phyloP scores from a whole-genome alignment of 2,329 filamentous ascomycete genomes.

The Fusarium globosum region DNA sequence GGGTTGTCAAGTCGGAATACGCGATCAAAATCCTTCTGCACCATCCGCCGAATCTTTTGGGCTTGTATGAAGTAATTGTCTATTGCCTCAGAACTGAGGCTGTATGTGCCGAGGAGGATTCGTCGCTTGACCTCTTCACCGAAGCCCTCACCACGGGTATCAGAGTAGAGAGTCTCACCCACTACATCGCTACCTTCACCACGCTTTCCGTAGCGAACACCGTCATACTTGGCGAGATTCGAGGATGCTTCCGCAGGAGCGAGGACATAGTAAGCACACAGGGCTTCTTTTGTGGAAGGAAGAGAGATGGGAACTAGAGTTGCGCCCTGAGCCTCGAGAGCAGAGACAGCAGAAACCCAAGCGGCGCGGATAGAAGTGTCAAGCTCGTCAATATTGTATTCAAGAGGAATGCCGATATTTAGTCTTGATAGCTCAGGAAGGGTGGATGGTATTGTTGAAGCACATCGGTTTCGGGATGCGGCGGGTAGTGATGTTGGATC shows the following conservation, averaged over 20 bases:
- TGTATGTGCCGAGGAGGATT: slow-evolving; percentile 90
- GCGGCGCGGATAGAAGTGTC: slow-evolving; percentile 73
- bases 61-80: slow-evolving; percentile 98
- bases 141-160: slow-evolving; percentile 78
- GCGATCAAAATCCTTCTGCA: slow-evolving; percentile 86
- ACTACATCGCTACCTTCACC: slow-evolving; percentile 63
- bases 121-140: slow-evolving; percentile 87
- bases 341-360: slow-evolving; percentile 73
- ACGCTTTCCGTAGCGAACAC: slow-evolving; percentile 86
- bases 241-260: slow-evolving; percentile 95
- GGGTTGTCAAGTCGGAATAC: slow-evolving; percentile 79
- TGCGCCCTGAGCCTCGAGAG: slow-evolving; percentile 73
- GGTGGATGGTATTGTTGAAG: slow-evolving; percentile 41
- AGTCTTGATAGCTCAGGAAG: slow-evolving; percentile 49
- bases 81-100: slow-evolving; percentile 87
- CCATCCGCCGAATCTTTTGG: slow-evolving; percentile 84
- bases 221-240: slow-evolving; percentile 96
- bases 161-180: slow-evolving; percentile 77
- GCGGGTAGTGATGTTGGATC: slow-evolving; percentile 80
- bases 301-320: slow-evolving; percentile 81
- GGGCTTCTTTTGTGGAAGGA: slow-evolving; percentile 83
- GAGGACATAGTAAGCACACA: slow-evolving; percentile 95
- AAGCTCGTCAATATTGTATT: slow-evolving; percentile 91
- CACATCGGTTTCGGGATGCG: slow-evolving; percentile 64
- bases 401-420: slow-evolving; percentile 69